Evolutionary conservation across 176 grass and related monocot genomes (phyloP), one percentile per base, ranked within the genome.

Genomic region (Bonia amplexicaulis): DNA sequence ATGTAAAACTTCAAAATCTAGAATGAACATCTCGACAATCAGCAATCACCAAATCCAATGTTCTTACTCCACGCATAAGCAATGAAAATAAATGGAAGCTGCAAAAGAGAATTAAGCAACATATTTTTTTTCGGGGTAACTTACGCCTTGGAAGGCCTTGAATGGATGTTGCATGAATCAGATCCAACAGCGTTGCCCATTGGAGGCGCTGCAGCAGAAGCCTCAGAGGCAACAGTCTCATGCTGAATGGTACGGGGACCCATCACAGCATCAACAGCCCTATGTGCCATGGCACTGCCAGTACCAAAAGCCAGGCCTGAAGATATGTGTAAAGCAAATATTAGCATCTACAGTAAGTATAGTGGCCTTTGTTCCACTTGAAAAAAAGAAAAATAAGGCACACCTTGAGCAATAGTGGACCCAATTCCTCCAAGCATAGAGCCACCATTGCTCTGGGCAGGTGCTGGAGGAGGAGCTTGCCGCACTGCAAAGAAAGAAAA

Each of bases 331-430:
- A 27, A 51, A 77, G 35, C 52, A 22, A 60, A 27, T 66, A 59
- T 73, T 13, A 64, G 53, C 41, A 76, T 9, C 27, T 35, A 7
- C 0, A 76, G 65, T 9, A 16, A 33, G 16, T 25, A 66, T 15
- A 39, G 0, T 9, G 1, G 9, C n/a, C 6, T n/a, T 29, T 46
- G 20, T 59, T 35, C 0, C 12, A 35, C 13, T 71, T 25, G 8
- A 68, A 76, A 23, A 8, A 76, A 80, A 40, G 19, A 14, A 66
- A 71, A 6, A 33, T 33, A 33, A 74, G 27, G 33, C 16, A 35
- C 39, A 97, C 95, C 95, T 91, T 94, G 90, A 84, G 92, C 95
- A 79, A 97, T 97, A 6, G 95, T 97, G 23, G 95, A 94, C 41
- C 95, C 92, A 45, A 97, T 91, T 59, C 92, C 87, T 29, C 92